phyloP scores from a whole-genome alignment of 768 basidiomycete species.

The Phylloporus sp. region DNA sequence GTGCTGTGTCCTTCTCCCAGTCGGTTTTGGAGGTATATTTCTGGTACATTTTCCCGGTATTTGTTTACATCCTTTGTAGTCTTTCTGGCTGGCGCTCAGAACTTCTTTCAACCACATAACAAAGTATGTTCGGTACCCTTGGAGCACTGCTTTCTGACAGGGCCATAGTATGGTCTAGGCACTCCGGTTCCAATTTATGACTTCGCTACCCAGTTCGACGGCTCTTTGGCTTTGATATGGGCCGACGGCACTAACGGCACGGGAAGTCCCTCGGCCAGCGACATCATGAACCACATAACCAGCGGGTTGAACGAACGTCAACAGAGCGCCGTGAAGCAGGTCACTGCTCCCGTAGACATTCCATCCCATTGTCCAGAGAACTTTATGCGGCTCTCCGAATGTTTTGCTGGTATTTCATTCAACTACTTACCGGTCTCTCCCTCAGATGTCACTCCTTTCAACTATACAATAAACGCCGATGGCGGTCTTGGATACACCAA shows the following conservation, averaged over 20 bases:
- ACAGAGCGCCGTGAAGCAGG: conserved; percentile 44
- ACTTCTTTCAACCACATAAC: conserved; percentile 53
- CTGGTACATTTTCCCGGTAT: too few relatives aligned
- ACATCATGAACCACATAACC: conserved; percentile 61
- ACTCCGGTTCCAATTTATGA: conserved; percentile 46
- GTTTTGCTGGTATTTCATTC: conserved; percentile 67
- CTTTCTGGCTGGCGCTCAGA: conserved; percentile 62
- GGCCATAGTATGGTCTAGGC: conserved; percentile 59
- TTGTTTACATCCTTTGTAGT: conserved; percentile 21
- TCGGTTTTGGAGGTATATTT: conserved; percentile 49
- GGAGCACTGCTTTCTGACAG: background rate
- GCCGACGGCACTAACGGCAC: conserved; percentile 60
- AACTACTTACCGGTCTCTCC: conserved; percentile 46
- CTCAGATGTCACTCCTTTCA: conserved; percentile 37
- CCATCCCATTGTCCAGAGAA: conserved; percentile 64
- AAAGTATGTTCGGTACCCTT: conserved; percentile 41
- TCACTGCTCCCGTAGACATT: conserved; percentile 47
- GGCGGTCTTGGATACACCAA: conserved; percentile 61
- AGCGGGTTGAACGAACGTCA: conserved; percentile 47
- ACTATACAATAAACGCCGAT: conserved; percentile 72
- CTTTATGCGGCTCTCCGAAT: conserved; percentile 65
- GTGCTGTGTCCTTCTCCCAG: conserved; percentile 59
- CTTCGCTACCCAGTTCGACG: conserved; percentile 49
- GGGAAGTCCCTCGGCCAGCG: conserved; percentile 49
- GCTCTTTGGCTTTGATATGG: conserved; percentile 57